Evolutionary conservation across 129 eudicot genomes (phyloP).

Genomic region (Arctium minus): DNA sequence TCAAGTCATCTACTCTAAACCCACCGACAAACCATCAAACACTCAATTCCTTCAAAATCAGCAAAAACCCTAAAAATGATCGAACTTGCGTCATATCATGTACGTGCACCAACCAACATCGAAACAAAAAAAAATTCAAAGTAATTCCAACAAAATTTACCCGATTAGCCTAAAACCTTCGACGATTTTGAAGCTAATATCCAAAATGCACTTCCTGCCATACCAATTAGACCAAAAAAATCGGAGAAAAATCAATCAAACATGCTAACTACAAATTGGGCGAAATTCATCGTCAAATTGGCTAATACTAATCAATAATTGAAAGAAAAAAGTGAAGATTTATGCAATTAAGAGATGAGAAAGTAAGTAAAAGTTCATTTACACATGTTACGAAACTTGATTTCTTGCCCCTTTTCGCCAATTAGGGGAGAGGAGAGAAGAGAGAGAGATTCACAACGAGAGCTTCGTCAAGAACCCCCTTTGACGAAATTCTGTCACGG

Average conservation of each 20-base stretch:
- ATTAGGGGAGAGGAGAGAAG: background rate
- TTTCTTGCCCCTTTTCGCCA: slow-evolving; percentile 1
- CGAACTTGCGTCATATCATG: background rate
- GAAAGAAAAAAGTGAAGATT: background rate
- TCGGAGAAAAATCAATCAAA: background rate
- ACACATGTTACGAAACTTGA: slow-evolving; percentile 27
- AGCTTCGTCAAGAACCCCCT: slow-evolving; percentile 7
- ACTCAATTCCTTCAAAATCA: background rate
- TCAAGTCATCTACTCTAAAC: slow-evolving; percentile 3
- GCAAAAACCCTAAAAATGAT: background rate
- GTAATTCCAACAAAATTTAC: background rate
- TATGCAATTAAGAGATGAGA: slow-evolving; percentile 13
- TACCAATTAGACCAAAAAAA: background rate
- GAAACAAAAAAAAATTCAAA: background rate
- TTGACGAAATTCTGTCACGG: slow-evolving; percentile 18
- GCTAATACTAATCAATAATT: background rate
- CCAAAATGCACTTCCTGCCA: slow-evolving; percentile 25
- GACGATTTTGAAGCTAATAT: slow-evolving; percentile 7
- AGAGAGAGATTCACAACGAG: slow-evolving; percentile 10
- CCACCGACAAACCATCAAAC: slow-evolving; percentile 9
- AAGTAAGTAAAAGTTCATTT: slow-evolving; percentile 2
- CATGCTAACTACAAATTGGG: slow-evolving; percentile 4
- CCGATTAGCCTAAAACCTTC: slow-evolving; percentile 17
- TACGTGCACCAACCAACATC: background rate
- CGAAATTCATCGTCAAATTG: background rate